These are phyloP conservation scores for Populus hybrid DNA, from an alignment of 441 rosid species.

Conservation along the genomic window DNA sequence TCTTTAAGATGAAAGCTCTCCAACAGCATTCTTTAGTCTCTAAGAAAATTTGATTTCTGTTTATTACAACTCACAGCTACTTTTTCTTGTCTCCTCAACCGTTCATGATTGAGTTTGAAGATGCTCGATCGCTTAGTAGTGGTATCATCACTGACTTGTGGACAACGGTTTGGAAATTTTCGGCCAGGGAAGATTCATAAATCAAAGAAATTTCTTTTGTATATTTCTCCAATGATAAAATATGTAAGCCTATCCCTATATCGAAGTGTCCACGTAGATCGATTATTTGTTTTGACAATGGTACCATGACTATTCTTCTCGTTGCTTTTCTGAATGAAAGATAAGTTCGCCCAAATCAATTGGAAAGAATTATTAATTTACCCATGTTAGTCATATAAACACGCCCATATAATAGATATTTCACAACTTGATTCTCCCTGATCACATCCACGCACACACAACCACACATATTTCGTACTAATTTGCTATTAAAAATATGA, in stretches of 20 bases:
- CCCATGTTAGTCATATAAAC: too few relatives aligned
- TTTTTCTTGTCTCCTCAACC: not conserved
- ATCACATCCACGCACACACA: not conserved
- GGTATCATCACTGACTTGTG: not conserved
- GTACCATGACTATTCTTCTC: not conserved
- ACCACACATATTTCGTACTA: not conserved
- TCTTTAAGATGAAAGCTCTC: not conserved
- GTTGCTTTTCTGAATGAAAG: too few relatives aligned
- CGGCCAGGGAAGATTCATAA: too few relatives aligned
- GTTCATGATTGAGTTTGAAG: not conserved
- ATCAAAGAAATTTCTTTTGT: too few relatives aligned
- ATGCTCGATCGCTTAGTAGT: not conserved
- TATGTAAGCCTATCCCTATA: too few relatives aligned
- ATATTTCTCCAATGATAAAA: too few relatives aligned
- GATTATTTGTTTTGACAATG: not conserved
- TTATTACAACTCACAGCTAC: not conserved
- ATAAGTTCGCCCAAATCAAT: too few relatives aligned
- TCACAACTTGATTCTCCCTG: not conserved
- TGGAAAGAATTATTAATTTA: too few relatives aligned
- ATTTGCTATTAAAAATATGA: not conserved
- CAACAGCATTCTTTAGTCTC: not conserved
- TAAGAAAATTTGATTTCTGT: too few relatives aligned
- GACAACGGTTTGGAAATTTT: not conserved
- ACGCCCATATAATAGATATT: not conserved
- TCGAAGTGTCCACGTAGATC: not conserved